These are phyloP conservation scores for Nicotiana benthamiana DNA, from an alignment of 257 asterid genomes.

Conservation along the genomic window DNA sequence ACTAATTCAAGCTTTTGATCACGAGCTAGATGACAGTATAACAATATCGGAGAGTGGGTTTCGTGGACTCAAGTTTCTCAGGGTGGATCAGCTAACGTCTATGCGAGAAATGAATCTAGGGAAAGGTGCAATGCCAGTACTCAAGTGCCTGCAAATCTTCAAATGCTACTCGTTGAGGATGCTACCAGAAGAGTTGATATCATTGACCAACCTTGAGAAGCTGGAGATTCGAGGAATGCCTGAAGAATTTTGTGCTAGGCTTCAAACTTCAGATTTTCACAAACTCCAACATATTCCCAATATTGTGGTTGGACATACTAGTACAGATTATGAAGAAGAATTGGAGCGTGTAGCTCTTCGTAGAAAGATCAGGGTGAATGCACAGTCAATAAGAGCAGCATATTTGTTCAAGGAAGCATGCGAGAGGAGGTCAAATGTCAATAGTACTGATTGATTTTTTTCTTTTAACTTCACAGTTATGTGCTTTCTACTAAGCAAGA, in stretches of 20 bases:
- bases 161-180: neutral
- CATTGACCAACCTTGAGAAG: neutral
- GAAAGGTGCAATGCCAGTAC: constrained; percentile 11
- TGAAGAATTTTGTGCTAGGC: neutral
- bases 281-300: neutral
- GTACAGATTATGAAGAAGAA: neutral
- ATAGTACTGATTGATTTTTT: neutral
- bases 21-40: neutral
- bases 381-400: neutral
- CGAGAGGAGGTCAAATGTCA: neutral
- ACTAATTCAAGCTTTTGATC: neutral
- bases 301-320: no score
- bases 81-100: neutral
- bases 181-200: constrained; percentile 1
- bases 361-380: neutral
- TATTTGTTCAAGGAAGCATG: neutral
- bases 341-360: no score
- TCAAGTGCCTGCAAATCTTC: constrained; percentile 7
- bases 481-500: neutral
- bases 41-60: constrained; percentile 5
- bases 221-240: constrained; percentile 1
- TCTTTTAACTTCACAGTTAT: neutral
- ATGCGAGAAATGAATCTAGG: neutral
- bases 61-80: neutral
- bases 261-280: neutral